Evolutionary conservation across 371 early-diverging fungal genomes (phyloP), one percentile per base, ranked within the genome.

Genomic region (Mortierella sp.): DNA sequence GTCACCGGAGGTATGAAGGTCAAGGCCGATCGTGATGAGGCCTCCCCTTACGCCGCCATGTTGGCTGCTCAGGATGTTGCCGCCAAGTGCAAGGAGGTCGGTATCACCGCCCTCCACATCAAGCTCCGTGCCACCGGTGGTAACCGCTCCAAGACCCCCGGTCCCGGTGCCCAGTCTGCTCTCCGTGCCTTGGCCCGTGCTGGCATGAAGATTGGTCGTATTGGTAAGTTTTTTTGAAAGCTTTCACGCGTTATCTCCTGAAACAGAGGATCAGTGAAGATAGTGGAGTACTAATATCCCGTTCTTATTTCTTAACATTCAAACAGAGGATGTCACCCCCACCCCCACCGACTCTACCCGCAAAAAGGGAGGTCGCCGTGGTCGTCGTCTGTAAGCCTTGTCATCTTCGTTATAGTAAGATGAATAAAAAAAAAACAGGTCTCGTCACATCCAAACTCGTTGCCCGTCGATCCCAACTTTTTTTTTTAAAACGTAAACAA

Each of bases 1-100:
- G 94, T 99, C 69, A 99, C 99, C 80, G 99, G 96, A 91, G 99
- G 99, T 82, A 99, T 99, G 99, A 99, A 97, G 91, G 99, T 99
- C 80, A 99, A 99, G 94, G 97, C 99, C 73, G 99, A 99, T 87
- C 98, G 99, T 89, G 99, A 99, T 87, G 99, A 99, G 85, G 96
- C 99, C 52, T 98, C 99, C 59, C 98, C 99, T 78, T 99, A 99
- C 88, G 99, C 99, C 65, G 99, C 99, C 74, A 99, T 99, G 99
- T 93, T 99, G 88, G 99, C 99, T 80, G 96, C 99, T 70, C 99
- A 99, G 90, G 99, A 99, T 85, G 99, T 98, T 78, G 99, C 99
- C 73, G 93, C 85, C 79, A 94, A 94, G 88, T 98, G 99, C 93
- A 96, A 95, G 90, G 99, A 98, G 83, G 90, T 98, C 67, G 99